These are phyloP conservation scores for Skeletonema menzelii DNA, from an alignment of 108 stramenopile genomes.

Conservation along the genomic window DNA sequence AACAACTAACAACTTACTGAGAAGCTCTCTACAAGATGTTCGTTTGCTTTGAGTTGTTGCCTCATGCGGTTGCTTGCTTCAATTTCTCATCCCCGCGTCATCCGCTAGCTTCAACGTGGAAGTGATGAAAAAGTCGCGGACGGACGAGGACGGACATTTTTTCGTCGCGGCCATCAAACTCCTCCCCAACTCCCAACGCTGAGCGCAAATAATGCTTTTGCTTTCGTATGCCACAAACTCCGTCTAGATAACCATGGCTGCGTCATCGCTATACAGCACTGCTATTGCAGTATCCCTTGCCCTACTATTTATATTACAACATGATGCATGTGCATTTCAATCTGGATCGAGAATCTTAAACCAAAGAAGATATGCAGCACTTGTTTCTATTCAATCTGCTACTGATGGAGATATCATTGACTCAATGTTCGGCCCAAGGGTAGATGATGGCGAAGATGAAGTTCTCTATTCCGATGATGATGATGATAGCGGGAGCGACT, in stretches of 20 bases:
- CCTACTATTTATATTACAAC: slow-evolving; percentile 4
- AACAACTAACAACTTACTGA: no score
- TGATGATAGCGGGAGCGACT: slow-evolving; percentile 9
- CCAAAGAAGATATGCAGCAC: not conserved
- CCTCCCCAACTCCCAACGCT: no score
- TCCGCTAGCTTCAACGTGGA: not conserved
- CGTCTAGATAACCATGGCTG: not conserved
- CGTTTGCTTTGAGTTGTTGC: no score
- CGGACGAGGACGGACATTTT: not conserved
- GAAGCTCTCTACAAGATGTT: no score
- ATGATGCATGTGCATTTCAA: slow-evolving; percentile 17
- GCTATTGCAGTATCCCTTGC: slow-evolving; percentile 3
- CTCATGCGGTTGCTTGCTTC: no score
- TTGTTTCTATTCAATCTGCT: not conserved
- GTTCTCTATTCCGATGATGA: slow-evolving; percentile 39
- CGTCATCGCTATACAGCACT: not conserved
- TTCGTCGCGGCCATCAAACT: not conserved
- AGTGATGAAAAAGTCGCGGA: not conserved
- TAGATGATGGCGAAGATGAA: slow-evolving; percentile 48
- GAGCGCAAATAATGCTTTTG: not conserved
- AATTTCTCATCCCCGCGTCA: no score
- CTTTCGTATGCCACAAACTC: not conserved
- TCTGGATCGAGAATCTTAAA: not conserved
- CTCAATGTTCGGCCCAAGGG: slow-evolving; percentile 24
- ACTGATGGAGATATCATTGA: slow-evolving; percentile 24